Evolutionary conservation across 768 basidiomycete genomes (phyloP), one percentile per base, ranked within the genome.

Genomic region (Lentinula lateritia): DNA sequence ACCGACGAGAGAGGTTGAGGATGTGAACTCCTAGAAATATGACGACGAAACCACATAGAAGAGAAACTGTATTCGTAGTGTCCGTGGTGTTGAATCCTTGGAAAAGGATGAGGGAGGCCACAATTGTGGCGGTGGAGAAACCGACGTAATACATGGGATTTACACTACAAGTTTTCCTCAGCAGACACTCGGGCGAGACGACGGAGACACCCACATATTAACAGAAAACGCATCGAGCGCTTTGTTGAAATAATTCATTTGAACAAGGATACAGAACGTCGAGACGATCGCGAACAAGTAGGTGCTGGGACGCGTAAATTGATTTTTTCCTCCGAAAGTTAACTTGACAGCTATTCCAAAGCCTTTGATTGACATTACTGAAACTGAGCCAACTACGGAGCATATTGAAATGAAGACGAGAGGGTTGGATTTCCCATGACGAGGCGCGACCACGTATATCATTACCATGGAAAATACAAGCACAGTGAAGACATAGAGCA

Each of bases 321-420:
- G 97, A 73, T 98, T 99, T 70, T 92, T 92, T 50, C 96, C 95
- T 9, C 85, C 82, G 61, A 98, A 76, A 0, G 95, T 98, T 61
- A 99, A 83, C 74, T 98, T 98, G 68, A 99, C 83, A 2, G 97
- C 96, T 52, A 98, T 88, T 50, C 97, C 97, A 68, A 99, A 94
- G 52, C 95, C 96, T 78, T 99, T 99, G 80, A 98, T 91, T 45
- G 94, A 90, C 97, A 99, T 98, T 75, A 98, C 87, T n/a, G 93
- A 94, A 48, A 99, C 86, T 35, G 93, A 95, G 10, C 97, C 97
- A 48, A 94, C 94, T 61, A 98, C 73, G 10, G 95, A 98, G 74
- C 97, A 98, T 69, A 99, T 96, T 32, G 95, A 95, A 64, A 98
- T 84, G 76, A 97, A 98, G 35, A 97, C 90, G 63, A 94, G 66